A percentile compares a stretch with the other conserved stretches of the same genome.
Conservation (phyloP, 805 yeast genomes). For the Candida sonorensis region DNA sequence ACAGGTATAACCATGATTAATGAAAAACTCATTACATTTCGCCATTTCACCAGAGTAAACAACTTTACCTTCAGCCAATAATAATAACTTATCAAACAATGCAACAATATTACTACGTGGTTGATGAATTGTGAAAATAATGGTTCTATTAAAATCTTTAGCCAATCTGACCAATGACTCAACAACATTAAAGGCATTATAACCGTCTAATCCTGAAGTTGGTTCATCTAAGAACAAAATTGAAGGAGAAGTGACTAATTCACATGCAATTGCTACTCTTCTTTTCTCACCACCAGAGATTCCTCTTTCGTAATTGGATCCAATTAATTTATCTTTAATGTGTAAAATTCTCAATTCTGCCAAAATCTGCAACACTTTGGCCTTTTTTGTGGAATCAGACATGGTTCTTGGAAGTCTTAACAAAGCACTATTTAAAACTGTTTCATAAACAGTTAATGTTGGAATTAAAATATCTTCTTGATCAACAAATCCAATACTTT, state of each 20-base stretch:
- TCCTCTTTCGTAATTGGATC: slow-evolving; percentile 85
- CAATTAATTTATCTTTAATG: slow-evolving; percentile 80
- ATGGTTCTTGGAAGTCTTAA: slow-evolving; percentile 77
- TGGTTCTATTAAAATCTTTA: slow-evolving; percentile 74
- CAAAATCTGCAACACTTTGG: slow-evolving; percentile 78
- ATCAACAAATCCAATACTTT: slow-evolving; percentile 88
- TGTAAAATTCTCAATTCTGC: slow-evolving; percentile 76
- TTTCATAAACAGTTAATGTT: slow-evolving; percentile 92
- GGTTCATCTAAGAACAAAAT: slow-evolving; percentile 85
- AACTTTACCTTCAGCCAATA: slow-evolving; percentile 78
- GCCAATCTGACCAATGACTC: slow-evolving; percentile 80
- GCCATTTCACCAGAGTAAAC: slow-evolving; percentile 84
- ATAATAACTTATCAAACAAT: slow-evolving; percentile 72
- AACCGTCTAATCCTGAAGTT: slow-evolving; percentile 92
- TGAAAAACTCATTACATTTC: slow-evolving; percentile 69
- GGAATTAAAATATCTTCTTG: slow-evolving; percentile 90
- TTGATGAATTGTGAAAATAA: slow-evolving; percentile 91
- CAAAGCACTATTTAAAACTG: slow-evolving; percentile 87
- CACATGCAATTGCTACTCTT: slow-evolving; percentile 91
- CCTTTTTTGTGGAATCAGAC: slow-evolving; percentile 65
- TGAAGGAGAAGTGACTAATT: slow-evolving; percentile 82
- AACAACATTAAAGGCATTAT: slow-evolving; percentile 85
- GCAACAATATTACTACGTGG: slow-evolving; percentile 95
- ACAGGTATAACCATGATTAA: slow-evolving; percentile 68
- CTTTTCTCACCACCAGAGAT: slow-evolving; percentile 91